Base-by-base conservation (phyloP, 371 early-diverging fungal genomes). In the Mortierella sp. region DNA sequence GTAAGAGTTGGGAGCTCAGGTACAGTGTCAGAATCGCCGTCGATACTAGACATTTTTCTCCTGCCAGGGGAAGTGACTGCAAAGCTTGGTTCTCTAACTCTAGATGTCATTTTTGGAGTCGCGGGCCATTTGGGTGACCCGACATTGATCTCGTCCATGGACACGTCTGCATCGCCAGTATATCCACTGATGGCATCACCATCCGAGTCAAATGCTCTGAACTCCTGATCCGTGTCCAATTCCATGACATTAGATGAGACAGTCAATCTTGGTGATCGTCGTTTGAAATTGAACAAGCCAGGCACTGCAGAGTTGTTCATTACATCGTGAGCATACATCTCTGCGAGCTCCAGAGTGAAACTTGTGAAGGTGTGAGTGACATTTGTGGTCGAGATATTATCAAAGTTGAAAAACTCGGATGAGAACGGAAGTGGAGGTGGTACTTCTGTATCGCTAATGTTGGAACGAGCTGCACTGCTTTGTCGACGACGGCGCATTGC, bases 11-110 rank as follows among this genome's bases (percentile, higher is more conserved):
- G 80, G 20, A 80, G 66, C 16, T 80, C 80, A 5, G 80, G 57
- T 5, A 80, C 62, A 5, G 80, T 80, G 22, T 80, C 80, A 12
- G 80, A 80, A 28, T 80, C 80, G 2, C 75, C 80, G 20, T 80
- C 80, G 5, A 72, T 47, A 63, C 72, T 78, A 5, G 78, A 73
- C 18, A 78, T 59, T 59, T 65, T 72, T 16, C 78, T 49, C 32
- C 73, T 54, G 9, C 58, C 26, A 22, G 37, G 16, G 35, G 55
- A 11, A 12, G 26, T 65, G 52, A 11, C 26, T 9, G 51, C 22
- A 8, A 61, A 49, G 51, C 61, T 68, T 24, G 24, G 26, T 22
- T 68, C 51, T 49, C 68, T 45, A 22, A 43, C 61, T 62, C 68
- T 55, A 26, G 55, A 9, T 3, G 5, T 9, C 3, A 24, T 10